A percentile compares a stretch with the other conserved stretches of the same genome.
Conservation (phyloP, 257 asterid genomes). For the Plantago elongata region DNA sequence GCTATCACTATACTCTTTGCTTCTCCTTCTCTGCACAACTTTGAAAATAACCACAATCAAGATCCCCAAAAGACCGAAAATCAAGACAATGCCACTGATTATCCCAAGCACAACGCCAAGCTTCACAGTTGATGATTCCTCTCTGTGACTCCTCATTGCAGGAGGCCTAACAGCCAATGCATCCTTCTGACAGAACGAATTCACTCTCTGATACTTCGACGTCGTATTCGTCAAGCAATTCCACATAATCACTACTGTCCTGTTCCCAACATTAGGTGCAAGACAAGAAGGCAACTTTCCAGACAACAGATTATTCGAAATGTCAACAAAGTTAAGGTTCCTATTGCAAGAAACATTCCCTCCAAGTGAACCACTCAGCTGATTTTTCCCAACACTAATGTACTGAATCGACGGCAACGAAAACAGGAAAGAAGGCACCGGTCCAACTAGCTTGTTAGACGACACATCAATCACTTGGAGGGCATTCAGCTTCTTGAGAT, state of each 20-base stretch:
- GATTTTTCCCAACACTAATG: conserved; percentile 52
- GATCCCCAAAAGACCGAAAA: conserved; percentile 43
- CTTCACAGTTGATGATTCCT: conserved; percentile 44
- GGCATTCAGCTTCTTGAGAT: conserved; percentile 30
- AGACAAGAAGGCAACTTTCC: conserved; percentile 86
- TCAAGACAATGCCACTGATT: conserved; percentile 50
- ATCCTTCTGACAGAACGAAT: conserved; percentile 68
- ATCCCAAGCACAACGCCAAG: conserved; percentile 75
- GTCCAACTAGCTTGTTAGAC: conserved; percentile 65
- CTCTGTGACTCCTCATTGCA: conserved; percentile 20
- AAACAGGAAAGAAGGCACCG: conserved; percentile 67
- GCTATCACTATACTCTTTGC: conserved; percentile 38
- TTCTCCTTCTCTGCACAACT: conserved; percentile 36
- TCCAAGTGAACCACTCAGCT: conserved; percentile 66
- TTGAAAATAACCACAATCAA: conserved; percentile 42
- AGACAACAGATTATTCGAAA: conserved; percentile 68
- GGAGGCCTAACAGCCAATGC: conserved; percentile 91
- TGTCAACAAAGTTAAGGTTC: conserved; percentile 55
- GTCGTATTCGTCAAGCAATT: conserved; percentile 69
- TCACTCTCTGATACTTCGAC: conserved; percentile 55
- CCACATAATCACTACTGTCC: conserved; percentile 45
- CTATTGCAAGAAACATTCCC: conserved; percentile 41
- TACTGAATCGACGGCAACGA: conserved; percentile 55
- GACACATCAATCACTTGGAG: conserved; percentile 67
- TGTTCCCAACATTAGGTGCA: conserved; percentile 42